Conservation (phyloP, 2,329 filamentous ascomycete genomes). For the Xylaria sp. region DNA sequence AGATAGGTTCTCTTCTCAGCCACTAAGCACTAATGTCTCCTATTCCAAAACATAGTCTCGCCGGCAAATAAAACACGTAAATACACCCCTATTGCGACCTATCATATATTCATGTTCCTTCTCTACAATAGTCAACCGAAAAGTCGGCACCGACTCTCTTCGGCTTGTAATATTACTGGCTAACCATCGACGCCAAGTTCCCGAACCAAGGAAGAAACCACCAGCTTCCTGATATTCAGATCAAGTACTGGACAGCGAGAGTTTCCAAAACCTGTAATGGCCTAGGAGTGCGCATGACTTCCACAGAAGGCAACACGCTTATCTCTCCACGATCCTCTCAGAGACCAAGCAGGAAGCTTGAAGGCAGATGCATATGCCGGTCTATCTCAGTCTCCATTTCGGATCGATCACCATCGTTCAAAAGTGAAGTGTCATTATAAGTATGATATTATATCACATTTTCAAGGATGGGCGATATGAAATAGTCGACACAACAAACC, state of each 20-base stretch:
- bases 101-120: not conserved
- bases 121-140: not conserved
- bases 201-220: not conserved
- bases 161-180: not conserved
- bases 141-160: not conserved
- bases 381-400: not conserved
- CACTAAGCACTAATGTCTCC: not conserved
- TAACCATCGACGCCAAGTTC: not conserved
- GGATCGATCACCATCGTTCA: not conserved
- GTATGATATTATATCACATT: not conserved
- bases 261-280: not conserved
- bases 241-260: too few relatives aligned
- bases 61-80: not conserved
- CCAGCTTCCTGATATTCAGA: not conserved
- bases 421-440: not conserved
- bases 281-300: not conserved
- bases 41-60: not conserved
- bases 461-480: not conserved
- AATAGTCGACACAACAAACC: not conserved
- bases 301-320: not conserved
- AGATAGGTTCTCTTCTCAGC: not conserved
- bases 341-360: not conserved
- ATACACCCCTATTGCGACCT: not conserved
- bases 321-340: not conserved
- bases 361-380: slow-evolving; percentile 2